Evolutionary conservation across 805 yeast genomes (phyloP), one percentile per base, ranked within the genome.

Genomic region (Danielia reshetovae): DNA sequence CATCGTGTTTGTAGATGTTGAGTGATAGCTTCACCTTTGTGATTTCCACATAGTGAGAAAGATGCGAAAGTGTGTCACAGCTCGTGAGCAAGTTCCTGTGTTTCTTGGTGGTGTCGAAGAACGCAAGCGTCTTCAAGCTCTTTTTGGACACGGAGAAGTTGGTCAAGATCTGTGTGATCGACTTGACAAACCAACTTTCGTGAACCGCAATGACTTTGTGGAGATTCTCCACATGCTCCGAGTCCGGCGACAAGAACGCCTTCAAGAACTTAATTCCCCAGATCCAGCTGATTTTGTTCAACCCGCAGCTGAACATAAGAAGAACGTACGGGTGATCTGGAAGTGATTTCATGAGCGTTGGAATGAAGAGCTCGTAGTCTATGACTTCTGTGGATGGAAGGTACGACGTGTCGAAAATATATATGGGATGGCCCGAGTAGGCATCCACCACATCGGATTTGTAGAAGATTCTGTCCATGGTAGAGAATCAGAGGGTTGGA

Each of bases 171-270:
- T 84, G 88, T 11, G 83, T 74, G 24, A 86, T 72, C 0, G 95
- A 81, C 48, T 87, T 77, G 18, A 86, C 75, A 60, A 89, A 75
- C 93, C 96, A 88, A 30, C 84, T 81, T 46, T 89, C 96, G 59
- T 90, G 97, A 2, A 90, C 95, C 19, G 89, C 73, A 43, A 81
- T 83, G 3, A 87, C 66, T 49, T 77, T 81, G 33, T 64, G 62
- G 28, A 90, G 59, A 36, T 62, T 61, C 18, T 51, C 45, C 26
- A 74, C 67, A 34, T 73, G 71, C 40, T 76, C 74, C n/a, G 58
- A 48, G 35, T 39, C 47, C 12, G 35, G 43, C 11, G 73, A 69
- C 2, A 90, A 78, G 18, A 90, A 69, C 43, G 75, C 60, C 42
- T 68, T 71, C 29, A 75, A 52, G 30, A 75, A 68, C 48, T 68